Base-by-base conservation (phyloP, 169 alveolate genomes). In the Plasmodium fragile region DNA sequence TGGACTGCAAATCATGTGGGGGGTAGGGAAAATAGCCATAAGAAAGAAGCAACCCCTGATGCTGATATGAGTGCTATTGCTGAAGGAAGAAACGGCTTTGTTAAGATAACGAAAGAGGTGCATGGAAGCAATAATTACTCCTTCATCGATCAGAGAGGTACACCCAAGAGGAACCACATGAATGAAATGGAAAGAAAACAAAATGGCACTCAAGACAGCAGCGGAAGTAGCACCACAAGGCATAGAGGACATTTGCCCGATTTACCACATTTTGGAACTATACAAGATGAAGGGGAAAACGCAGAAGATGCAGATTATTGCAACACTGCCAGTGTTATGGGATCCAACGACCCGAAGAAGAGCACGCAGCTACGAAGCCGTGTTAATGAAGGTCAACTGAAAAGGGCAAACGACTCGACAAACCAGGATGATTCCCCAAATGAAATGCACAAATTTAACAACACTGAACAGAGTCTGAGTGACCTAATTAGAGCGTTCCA, bases 41-140 rank as follows among this genome's bases (percentile, higher is more conserved):
- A 25, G 81, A 59, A 82, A 65, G 34, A 55, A 32, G 34, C 16
- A 82, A 59, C n/a, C n/a, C 53, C 8, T 7, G 53, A 43, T 43
- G 53, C 16, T 43, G 53, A 43, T 43, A 43, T 43, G 34, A 59
- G 32, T 7, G 4, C 22, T 18, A 69, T 25, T 16, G 49, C 70
- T 4, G 72, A 82, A 18, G 55, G 73, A 69, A 11, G 43, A 0
- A 13, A 59, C 28, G 75, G 41, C 73, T 69, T 71, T 69, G 71
- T 34, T 25, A 70, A 70, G 52, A 83, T 83, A 69, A 83, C 92
- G 10, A 83, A 83, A 55, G 92, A 70, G 10, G 70, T 70, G 30
- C 16, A 83, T 53, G 53, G 69, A 39, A 69, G 82, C 0, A 83
- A 28, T 83, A 65, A 45, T 11, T 83, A 18, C 59, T 52, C 92